Evolutionary conservation across 768 basidiomycete genomes (phyloP).

Genomic region (Cantharellus anzutake): DNA sequence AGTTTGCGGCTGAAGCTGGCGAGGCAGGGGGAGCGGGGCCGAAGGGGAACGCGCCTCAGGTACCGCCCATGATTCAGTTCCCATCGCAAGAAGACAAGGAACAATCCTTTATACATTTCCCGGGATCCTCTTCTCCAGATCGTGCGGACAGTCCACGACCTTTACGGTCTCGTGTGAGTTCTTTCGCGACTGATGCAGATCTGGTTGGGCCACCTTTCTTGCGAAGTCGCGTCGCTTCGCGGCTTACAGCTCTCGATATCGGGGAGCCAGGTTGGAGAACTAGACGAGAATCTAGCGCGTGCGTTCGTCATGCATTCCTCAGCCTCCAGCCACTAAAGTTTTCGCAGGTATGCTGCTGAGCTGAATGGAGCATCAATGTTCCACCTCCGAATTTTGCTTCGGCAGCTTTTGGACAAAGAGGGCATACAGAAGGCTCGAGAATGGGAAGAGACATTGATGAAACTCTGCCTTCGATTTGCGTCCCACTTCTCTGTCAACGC

Average conservation of each 20-base stretch:
- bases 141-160: conserved; percentile 37
- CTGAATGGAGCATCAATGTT: conserved; percentile 73
- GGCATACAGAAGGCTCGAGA: conserved; percentile 62
- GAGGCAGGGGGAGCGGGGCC: background rate
- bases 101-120: conserved; percentile 60
- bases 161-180: conserved; percentile 44
- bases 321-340: conserved; percentile 2
- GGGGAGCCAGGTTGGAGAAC: conserved; percentile 72
- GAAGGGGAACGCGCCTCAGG: background rate
- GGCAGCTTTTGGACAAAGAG: conserved; percentile 74
- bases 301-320: conserved; percentile 18
- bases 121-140: conserved; percentile 48
- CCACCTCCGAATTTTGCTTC: conserved; percentile 78
- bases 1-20: background rate
- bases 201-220: conserved; percentile 50
- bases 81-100: conserved; percentile 27
- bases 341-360: conserved; percentile 54
- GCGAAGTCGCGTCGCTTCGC: conserved; percentile 67
- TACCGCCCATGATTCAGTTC: conserved; percentile 26
- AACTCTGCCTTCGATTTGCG: conserved; percentile 69
- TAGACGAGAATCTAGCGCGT: conserved; percentile 80
- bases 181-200: conserved; percentile 50
- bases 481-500: conserved; percentile 64
- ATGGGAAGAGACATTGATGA: conserved; percentile 76
- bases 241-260: conserved; percentile 26